Evolutionary conservation across 148 eudicot species (phyloP), one percentile per base, ranked within the genome.

Genomic region (Suaeda aralocaspica): DNA sequence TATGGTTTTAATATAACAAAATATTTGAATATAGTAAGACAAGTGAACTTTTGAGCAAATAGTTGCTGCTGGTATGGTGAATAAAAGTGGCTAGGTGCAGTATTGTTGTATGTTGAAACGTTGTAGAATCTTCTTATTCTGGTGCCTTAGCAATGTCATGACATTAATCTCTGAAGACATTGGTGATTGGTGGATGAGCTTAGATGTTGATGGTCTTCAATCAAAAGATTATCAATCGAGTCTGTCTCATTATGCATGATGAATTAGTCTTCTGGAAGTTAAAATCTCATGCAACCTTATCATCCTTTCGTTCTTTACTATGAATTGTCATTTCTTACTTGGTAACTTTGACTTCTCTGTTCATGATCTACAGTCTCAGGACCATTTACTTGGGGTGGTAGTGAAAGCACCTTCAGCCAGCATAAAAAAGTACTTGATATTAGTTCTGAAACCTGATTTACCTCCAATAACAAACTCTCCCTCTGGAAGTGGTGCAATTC

Each of bases 301-400:
- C 49, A 39, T 29, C 21, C 9, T 71, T 28, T 30, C 10, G 19
- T 14, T 30, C 71, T 57, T 36, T 57, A 63, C 62, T 48, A 6
- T n/a, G 15, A 39, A 48, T 21, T 22, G 12, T 57, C 64, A 46
- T 19, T 46, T 46, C 3, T 60, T 53, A 33, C 50, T 31, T 30
- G 30, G 67, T 76, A 45, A 28, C 65, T 62, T 18, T 59, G 16
- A 44, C 42, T 62, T 74, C 44, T 51, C 25, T 70, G 56, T 72
- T 59, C 36, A 48, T 56, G 53, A 76, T 78, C 73, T 74, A 49
- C 87, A 94, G 99, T 82, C 77, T 69, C 90, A 77, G 83, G 90
- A 91, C 73, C 99, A 94, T 82, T 82, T 89, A 76, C 93, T 94
- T 45, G 99, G 96, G 50, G 90, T 86, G 76, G 77, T 94, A 33